Evolutionary conservation across 306 rosid species (phyloP).

Genomic region (Corylus americana): DNA sequence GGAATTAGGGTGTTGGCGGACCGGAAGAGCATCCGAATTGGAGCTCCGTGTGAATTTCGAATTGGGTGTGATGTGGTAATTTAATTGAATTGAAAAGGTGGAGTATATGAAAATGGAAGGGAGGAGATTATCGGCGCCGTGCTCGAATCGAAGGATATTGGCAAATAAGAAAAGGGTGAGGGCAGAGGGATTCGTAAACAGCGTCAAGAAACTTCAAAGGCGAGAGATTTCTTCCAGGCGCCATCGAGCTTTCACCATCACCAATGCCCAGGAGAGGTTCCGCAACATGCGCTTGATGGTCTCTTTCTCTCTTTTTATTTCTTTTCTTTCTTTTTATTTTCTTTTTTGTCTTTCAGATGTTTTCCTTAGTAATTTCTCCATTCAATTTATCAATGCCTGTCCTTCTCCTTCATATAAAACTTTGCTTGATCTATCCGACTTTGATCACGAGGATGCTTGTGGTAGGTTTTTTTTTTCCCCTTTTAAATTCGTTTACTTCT

Average conservation of each 20-base stretch:
- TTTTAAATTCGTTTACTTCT: background rate
- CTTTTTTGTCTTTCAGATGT: background rate
- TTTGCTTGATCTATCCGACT: background rate
- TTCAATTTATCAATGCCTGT: background rate
- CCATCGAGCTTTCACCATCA: conserved; percentile 69
- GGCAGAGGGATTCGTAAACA: conserved; percentile 42
- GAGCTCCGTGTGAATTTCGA: background rate
- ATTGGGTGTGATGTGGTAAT: background rate
- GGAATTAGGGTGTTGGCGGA: background rate
- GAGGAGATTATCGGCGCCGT: conserved; percentile 68
- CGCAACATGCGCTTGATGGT: conserved; percentile 80
- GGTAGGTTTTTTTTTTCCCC: background rate
- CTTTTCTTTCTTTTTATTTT: background rate
- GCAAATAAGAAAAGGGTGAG: conserved; percentile 63
- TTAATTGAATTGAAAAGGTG: background rate
- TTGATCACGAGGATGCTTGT: background rate
- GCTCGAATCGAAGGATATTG: conserved; percentile 57
- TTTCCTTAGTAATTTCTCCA: background rate
- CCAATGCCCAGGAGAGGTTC: conserved; percentile 74
- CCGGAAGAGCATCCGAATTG: background rate
- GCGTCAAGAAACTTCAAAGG: conserved; percentile 76
- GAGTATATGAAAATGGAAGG: conserved; percentile 54
- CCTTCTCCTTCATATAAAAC: background rate
- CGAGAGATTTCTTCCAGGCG: conserved; percentile 80
- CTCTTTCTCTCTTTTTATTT: background rate